Percentiles rank a stretch among this genome's conserved stretches.
Evolutionary conservation across 306 rosid species (phyloP).

Genomic region (Cucurbita pepo): DNA sequence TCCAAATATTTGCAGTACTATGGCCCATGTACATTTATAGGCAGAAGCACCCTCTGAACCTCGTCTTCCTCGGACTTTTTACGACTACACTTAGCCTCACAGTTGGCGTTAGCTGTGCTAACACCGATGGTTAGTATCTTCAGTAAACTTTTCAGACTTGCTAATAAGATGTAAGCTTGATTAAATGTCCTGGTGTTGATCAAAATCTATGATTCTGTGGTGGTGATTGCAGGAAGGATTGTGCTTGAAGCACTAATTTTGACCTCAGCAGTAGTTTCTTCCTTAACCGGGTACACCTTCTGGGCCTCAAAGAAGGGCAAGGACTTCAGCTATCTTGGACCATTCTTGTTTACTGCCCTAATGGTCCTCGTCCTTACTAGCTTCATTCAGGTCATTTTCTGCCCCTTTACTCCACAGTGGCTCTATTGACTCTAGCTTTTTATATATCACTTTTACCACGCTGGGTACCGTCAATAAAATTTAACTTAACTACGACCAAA

Average conservation of each 20-base stretch:
- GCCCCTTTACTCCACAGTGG: neutral
- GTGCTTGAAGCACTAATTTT: slow-evolving; percentile 89
- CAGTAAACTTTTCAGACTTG: neutral
- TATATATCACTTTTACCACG: too few relatives aligned
- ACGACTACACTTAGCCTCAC: slow-evolving; percentile 65
- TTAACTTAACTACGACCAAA: too few relatives aligned
- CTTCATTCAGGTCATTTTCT: slow-evolving; percentile 60
- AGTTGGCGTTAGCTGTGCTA: slow-evolving; percentile 69
- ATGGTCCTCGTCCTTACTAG: slow-evolving; percentile 44
- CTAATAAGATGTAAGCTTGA: neutral
- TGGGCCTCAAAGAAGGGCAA: slow-evolving; percentile 99
- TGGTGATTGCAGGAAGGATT: slow-evolving; percentile 51
- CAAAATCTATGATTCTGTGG: neutral
- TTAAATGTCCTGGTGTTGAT: neutral
- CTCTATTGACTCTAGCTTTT: neutral
- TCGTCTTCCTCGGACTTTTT: slow-evolving; percentile 75
- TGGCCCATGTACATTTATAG: slow-evolving; percentile 72
- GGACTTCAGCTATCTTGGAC: slow-evolving; percentile 94
- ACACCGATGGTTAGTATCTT: slow-evolving; percentile 48
- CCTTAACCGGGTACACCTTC: slow-evolving; percentile 79
- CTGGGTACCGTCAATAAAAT: too few relatives aligned
- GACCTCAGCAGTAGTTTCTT: slow-evolving; percentile 70
- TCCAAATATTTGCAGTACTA: slow-evolving; percentile 35
- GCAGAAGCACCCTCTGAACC: slow-evolving; percentile 77
- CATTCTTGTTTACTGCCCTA: slow-evolving; percentile 72